Evolutionary conservation across 768 basidiomycete species (phyloP), one percentile per base, ranked within the genome.

Genomic region (Amanita pseudoporphyria): DNA sequence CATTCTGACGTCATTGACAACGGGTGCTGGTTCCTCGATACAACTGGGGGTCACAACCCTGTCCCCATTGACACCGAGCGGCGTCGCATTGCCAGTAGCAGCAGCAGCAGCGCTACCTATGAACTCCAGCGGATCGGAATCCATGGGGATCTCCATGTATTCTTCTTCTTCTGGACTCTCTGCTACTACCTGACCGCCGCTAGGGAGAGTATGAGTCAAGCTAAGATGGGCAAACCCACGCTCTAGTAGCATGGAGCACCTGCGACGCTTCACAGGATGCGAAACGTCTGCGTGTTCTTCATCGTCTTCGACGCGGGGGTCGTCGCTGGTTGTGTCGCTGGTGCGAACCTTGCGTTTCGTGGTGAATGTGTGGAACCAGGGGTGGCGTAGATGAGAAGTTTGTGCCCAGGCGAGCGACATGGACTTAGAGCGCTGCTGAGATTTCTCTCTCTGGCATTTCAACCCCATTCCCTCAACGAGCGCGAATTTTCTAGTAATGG

Each of bases 1-100:
- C 85, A 88, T 88, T 40, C 71, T 74, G 2, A 80, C 67, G 48
- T 87, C 84, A 16, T 28, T 42, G 21, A 67, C 57, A 7, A 2
- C 28, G 3, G 47, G 30, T 14, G 56, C 46, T 0, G 65, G 63
- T 46, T 77, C 76, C 53, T 79, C 76, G 45, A 74, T 57, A 18
- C 64, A 65, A 31, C 59, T 63, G 5, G 71, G 71, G 18, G 60
- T 39, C 32, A 56, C n/a, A 30, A 44, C 42, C 26, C 4, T 28
- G 26, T 28, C 7, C 26, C 3, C 7, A 28, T 28, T 7, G n/a
- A n/a, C n/a, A n/a, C n/a, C n/a, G n/a, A n/a, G n/a, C 26, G 26
- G 26, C 26, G 26, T 28, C 26, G 7, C 3, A n/a, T 35, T 13
- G 18, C 9, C 12, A 39, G 24, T 24, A n/a, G n/a, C n/a, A n/a